Conservation (phyloP, 2,329 filamentous ascomycete genomes). For the Colletotrichum sp. region DNA sequence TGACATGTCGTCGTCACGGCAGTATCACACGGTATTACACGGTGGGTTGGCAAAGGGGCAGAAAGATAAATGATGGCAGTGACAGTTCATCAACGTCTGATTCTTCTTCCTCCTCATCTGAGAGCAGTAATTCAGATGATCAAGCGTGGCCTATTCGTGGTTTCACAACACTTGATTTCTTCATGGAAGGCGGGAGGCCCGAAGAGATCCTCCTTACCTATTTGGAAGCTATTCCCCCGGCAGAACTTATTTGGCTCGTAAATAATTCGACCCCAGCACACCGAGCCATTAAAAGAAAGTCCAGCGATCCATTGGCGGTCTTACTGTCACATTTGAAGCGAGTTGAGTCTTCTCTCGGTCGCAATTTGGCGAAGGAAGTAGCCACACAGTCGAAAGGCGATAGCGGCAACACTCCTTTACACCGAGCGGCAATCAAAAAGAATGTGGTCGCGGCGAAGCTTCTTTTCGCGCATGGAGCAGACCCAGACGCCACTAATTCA, state of each 20-base stretch:
- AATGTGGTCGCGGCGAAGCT: background rate
- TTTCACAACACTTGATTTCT: background rate
- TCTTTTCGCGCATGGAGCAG: background rate
- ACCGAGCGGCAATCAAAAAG: background rate
- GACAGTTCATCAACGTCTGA: background rate
- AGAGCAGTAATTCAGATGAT: background rate
- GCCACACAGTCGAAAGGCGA: background rate
- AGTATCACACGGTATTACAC: background rate
- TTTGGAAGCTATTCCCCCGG: background rate
- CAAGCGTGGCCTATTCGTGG: background rate
- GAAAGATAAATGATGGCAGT: background rate
- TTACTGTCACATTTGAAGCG: background rate
- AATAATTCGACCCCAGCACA: background rate
- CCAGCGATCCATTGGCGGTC: background rate
- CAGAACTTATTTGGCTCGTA: background rate
- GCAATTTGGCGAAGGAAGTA: background rate
- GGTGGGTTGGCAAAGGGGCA: background rate
- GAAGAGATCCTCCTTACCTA: background rate
- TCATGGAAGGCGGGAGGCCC: background rate
- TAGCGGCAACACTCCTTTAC: background rate
- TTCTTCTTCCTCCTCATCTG: background rate
- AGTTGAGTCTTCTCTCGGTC: background rate
- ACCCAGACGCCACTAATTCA: background rate
- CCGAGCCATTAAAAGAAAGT: background rate
- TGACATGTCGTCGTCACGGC: background rate